Evolutionary conservation across 805 yeast species (phyloP), one percentile per base, ranked within the genome.

Genomic region (Saturnispora sekii): DNA sequence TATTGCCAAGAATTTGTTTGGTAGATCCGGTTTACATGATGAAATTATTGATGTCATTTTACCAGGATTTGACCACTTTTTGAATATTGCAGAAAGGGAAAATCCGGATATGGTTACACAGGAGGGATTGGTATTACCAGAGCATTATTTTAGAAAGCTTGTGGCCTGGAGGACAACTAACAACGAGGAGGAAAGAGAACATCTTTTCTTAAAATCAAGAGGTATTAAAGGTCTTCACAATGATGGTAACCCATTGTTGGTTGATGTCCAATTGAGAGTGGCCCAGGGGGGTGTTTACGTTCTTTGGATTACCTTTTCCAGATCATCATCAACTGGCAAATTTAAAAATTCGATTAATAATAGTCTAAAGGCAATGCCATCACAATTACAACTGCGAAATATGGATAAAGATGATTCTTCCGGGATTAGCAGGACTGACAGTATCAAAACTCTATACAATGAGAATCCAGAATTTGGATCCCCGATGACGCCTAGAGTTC

Each of bases 271-370:
- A 61, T 58, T 90, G 41, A 70, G 96, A 46, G 84, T 85, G 3
- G 68, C 84, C 29, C 72, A 76, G 16, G 56, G 67, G 11, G 78
- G 75, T 15, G 68, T 79, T 7, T 72, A 73, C 43, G 78, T 85
- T 3, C 62, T 89, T 16, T 90, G 97, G 97, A 73, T 90, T 10
- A 86, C 96, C 0, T 88, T 84, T 58, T 81, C 90, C 1, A 77
- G 90, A 54, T 57, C 62, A 18, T 15, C 34, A 35, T 21, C 14
- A 29, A 21, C 12, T 16, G 30, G 15, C 26, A 18, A 21, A 21
- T 21, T 21, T 17, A 15, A 35, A 32, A 38, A 21, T 11, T 26
- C 44, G 11, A 35, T 30, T 8, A 42, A 39, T n/a, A 38, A n/a
- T 12, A 18, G 36, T 15, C 10, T 31, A 17, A 42, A 30, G 15